A percentile compares a stretch with the other conserved stretches of the same genome.
phyloP scores from a whole-genome alignment of 495 filamentous ascomycete genomes.

The Pyrenopolyporus hunteri region DNA sequence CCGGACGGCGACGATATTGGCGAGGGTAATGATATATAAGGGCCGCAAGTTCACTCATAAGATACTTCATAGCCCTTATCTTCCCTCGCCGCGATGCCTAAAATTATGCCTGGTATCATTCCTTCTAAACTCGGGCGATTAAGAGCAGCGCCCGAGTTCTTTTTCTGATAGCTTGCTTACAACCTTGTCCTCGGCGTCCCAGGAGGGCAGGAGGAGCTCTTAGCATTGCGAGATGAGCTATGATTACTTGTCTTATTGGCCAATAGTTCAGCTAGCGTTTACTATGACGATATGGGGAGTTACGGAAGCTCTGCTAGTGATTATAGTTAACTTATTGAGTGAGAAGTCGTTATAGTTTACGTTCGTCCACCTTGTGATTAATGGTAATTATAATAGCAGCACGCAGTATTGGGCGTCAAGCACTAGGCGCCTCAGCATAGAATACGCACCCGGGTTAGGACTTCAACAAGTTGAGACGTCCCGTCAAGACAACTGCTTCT shows the following conservation, averaged over 20 bases:
- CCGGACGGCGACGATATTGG: not conserved
- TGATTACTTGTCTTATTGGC: slow-evolving; percentile 15
- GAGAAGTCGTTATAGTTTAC: no score
- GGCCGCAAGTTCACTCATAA: slow-evolving; percentile 4
- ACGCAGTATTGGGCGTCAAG: no score
- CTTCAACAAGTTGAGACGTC: no score
- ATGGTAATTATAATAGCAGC: no score
- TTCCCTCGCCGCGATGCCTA: not conserved
- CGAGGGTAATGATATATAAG: slow-evolving; percentile 36
- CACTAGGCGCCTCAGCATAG: no score
- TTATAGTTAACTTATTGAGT: slow-evolving; percentile 4
- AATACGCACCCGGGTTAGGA: no score
- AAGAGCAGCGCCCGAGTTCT: not conserved
- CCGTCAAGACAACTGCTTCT: no score
- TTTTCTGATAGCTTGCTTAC: slow-evolving; percentile 1
- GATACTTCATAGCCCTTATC: slow-evolving; percentile 5
- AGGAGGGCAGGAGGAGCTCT: slow-evolving; percentile 6
- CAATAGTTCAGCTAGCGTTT: slow-evolving; percentile 2
- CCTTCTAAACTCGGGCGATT: slow-evolving; percentile 18
- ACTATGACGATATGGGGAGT: slow-evolving; percentile 11
- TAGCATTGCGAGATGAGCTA: slow-evolving; percentile 3
- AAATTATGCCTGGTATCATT: slow-evolving; percentile 1
- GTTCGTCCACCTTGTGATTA: no score
- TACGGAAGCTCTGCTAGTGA: slow-evolving; percentile 19
- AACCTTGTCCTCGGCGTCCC: slow-evolving; percentile 12